Conservation (phyloP, 345 rosid genomes). For the Laguncularia racemosa region DNA sequence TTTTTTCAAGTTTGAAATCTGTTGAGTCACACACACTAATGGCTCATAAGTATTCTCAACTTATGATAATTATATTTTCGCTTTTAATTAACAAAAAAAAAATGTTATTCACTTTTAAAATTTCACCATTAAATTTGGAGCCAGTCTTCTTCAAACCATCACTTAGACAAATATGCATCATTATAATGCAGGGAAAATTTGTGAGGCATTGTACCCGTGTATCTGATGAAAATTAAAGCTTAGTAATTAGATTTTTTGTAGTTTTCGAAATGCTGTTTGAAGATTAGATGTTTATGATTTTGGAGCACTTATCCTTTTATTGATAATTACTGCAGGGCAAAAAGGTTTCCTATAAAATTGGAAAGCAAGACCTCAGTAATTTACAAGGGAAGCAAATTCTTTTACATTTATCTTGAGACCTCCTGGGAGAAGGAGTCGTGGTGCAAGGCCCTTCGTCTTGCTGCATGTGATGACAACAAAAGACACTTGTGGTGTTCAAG, state of each 20-base stretch:
- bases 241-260: background rate
- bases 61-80: too few relatives aligned
- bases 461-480: slow-evolving; percentile 54
- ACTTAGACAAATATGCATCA: too few relatives aligned
- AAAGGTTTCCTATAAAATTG: slow-evolving; percentile 70
- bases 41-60: too few relatives aligned
- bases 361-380: slow-evolving; percentile 59
- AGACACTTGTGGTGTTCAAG: slow-evolving; percentile 48
- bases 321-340: slow-evolving; percentile 52
- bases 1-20: too few relatives aligned
- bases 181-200: too few relatives aligned
- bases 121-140: too few relatives aligned
- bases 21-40: too few relatives aligned
- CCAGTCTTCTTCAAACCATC: too few relatives aligned
- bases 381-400: slow-evolving; percentile 49
- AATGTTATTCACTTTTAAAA: too few relatives aligned
- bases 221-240: too few relatives aligned
- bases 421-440: slow-evolving; percentile 99
- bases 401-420: slow-evolving; percentile 79
- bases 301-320: background rate
- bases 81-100: too few relatives aligned
- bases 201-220: too few relatives aligned
- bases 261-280: background rate
- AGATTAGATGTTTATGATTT: background rate
- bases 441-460: slow-evolving; percentile 95